Evolutionary conservation across 2,329 filamentous ascomycete species (phyloP).

Genomic region (Pseudofabraea citricarpa): DNA sequence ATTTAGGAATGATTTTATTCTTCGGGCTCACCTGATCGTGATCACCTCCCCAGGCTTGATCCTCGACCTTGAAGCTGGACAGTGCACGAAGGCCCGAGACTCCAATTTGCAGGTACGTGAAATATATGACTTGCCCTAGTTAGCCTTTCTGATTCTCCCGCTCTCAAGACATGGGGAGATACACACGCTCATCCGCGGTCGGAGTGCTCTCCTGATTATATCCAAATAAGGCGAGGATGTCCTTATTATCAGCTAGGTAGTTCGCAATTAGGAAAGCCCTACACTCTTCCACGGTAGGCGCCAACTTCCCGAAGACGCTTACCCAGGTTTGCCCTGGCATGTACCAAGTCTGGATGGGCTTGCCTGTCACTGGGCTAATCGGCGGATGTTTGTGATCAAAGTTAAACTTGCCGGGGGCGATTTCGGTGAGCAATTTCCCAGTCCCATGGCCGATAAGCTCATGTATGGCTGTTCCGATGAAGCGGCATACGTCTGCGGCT

Average conservation of each 20-base stretch:
- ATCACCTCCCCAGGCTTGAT: constrained; percentile 37
- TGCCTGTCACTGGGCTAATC: constrained; percentile 47
- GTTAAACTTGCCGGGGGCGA: constrained; percentile 47
- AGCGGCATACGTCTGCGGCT: constrained; percentile 62
- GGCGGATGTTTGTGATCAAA: constrained; percentile 55
- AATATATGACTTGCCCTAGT: constrained; percentile 35
- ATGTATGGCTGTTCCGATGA: constrained; percentile 69
- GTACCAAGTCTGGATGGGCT: constrained; percentile 54
- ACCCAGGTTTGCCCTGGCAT: constrained; percentile 61
- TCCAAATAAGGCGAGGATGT: constrained; percentile 39
- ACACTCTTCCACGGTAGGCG: constrained; percentile 56
- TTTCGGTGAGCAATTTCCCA: constrained; percentile 54
- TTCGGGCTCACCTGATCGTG: constrained; percentile 30
- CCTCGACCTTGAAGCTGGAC: constrained; percentile 32
- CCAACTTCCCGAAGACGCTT: constrained; percentile 52
- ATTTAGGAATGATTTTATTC: background rate
- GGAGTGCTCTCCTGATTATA: constrained; percentile 31
- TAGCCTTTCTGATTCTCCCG: too few relatives aligned
- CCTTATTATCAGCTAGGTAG: constrained; percentile 38
- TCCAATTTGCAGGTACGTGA: constrained; percentile 36
- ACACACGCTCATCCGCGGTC: constrained; percentile 34
- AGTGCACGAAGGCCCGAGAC: constrained; percentile 36
- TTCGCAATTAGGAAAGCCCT: constrained; percentile 36
- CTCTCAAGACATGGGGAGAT: too few relatives aligned
- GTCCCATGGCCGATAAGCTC: constrained; percentile 62